Percentiles rank a stretch among this genome's conserved stretches.
Evolutionary conservation across 1,284 basidiomycete genomes (phyloP).

Genomic region (Apiotrichum gracile): DNA sequence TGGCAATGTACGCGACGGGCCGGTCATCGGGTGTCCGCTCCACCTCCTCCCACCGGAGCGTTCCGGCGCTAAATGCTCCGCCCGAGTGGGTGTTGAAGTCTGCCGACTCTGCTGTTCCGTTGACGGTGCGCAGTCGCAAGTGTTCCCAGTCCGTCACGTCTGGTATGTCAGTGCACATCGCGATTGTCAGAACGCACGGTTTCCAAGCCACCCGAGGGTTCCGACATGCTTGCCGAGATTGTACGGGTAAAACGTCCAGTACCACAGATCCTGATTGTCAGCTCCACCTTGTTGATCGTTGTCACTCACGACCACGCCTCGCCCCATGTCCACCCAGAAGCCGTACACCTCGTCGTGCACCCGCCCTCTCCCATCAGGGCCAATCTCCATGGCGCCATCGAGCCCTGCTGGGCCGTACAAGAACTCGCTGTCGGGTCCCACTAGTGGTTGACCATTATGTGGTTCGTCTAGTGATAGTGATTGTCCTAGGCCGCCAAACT

Average conservation of each 20-base stretch:
- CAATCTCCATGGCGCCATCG: constrained; percentile 15
- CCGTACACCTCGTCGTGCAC: constrained; percentile 39
- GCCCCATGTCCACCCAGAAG: constrained; percentile 38
- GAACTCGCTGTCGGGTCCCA: constrained; percentile 20
- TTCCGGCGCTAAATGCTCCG: constrained; percentile 33
- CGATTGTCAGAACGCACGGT: constrained; percentile 27
- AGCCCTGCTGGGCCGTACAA: constrained; percentile 36
- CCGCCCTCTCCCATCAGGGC: constrained; percentile 24
- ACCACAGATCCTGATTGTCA: constrained; percentile 35
- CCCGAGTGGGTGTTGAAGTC: constrained; percentile 41
- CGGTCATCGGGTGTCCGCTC: constrained; percentile 24
- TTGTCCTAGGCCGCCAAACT: constrained; percentile 10
- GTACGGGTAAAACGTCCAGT: constrained; percentile 47
- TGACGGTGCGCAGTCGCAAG: constrained; percentile 35
- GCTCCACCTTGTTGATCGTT: not conserved
- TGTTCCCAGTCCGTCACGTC: constrained; percentile 45
- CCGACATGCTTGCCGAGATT: constrained; percentile 43
- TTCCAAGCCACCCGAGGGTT: constrained; percentile 38
- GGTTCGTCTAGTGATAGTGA: constrained; percentile 27
- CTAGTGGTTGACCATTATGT: constrained; percentile 36
- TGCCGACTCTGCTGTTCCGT: constrained; percentile 34
- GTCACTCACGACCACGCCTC: constrained; percentile 35
- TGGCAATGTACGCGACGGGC: constrained; percentile 40
- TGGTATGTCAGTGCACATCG: constrained; percentile 2
- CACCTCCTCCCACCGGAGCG: constrained; percentile 39